Conservation (phyloP, 441 rosid genomes). For the Gossypium aridum region DNA sequence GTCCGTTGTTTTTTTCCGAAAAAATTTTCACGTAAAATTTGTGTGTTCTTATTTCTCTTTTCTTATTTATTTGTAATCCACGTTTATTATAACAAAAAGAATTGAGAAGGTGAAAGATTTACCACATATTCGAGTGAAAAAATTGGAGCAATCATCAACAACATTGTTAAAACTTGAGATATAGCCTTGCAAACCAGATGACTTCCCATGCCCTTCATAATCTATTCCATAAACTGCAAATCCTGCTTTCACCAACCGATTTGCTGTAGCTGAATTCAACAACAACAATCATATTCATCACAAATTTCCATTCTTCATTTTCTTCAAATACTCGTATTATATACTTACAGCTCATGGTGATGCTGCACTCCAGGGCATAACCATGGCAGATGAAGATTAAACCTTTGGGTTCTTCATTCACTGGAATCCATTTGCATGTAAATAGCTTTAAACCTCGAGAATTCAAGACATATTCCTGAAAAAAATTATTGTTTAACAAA, state of each 20-base stretch:
- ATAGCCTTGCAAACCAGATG: slow-evolving; percentile 48
- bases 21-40: too few species aligned
- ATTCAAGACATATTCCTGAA: slow-evolving; percentile 9
- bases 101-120: neutral
- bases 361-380: slow-evolving; percentile 91
- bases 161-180: slow-evolving; percentile 43
- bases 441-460: slow-evolving; percentile 29
- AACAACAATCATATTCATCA: neutral
- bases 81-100: neutral
- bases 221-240: slow-evolving; percentile 72
- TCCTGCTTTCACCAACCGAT: slow-evolving; percentile 58
- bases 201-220: slow-evolving; percentile 91
- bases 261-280: slow-evolving; percentile 53
- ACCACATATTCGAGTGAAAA: slow-evolving; percentile 61
- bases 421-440: slow-evolving; percentile 58
- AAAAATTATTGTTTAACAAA: neutral
- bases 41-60: too few species aligned
- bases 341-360: slow-evolving; percentile 74
- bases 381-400: slow-evolving; percentile 84
- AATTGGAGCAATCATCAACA: slow-evolving; percentile 59
- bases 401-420: slow-evolving; percentile 48
- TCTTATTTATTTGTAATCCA: too few species aligned
- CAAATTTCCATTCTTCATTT: neutral
- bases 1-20: too few species aligned
- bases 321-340: neutral